Evolutionary conservation across 2,329 filamentous ascomycete genomes (phyloP).

Genomic region (Kalaharituber pfeilii): DNA sequence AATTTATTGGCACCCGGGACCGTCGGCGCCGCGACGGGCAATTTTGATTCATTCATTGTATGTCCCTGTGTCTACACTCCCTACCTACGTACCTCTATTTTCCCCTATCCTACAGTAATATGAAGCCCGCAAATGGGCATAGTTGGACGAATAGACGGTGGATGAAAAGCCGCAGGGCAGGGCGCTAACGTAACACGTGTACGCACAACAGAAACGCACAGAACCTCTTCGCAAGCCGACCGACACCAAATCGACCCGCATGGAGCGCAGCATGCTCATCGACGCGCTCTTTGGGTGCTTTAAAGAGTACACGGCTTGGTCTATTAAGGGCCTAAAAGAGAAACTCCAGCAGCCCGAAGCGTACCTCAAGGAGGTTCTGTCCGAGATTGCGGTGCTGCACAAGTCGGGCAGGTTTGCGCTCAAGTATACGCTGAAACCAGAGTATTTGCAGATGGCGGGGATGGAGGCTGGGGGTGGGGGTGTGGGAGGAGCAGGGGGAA

Average conservation of each 20-base stretch:
- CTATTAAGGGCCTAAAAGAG: constrained; percentile 69
- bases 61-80: constrained; percentile 26
- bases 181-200: too few species aligned
- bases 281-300: constrained; percentile 74
- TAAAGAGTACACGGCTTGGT: constrained; percentile 77
- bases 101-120: too few species aligned
- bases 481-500: constrained; percentile 35
- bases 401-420: constrained; percentile 72
- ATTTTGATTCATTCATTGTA: constrained; percentile 41
- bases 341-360: constrained; percentile 72
- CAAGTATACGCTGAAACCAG: constrained; percentile 62
- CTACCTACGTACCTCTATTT: constrained; percentile 7
- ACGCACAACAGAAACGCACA: constrained; percentile 39
- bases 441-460: constrained; percentile 32
- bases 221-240: constrained; percentile 42
- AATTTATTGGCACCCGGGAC: constrained; percentile 35
- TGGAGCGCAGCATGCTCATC: constrained; percentile 72
- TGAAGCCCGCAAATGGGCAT: too few species aligned
- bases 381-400: constrained; percentile 65
- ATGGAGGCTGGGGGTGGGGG: constrained; percentile 30
- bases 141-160: too few species aligned
- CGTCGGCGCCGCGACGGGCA: constrained; percentile 30
- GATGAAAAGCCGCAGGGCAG: too few species aligned
- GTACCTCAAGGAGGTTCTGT: constrained; percentile 73
- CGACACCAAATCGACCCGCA: constrained; percentile 75